A percentile compares a stretch with the other conserved stretches of the same genome.
Evolutionary conservation across 208 protist genomes (phyloP).

Genomic region (Crithidia expoeki): DNA sequence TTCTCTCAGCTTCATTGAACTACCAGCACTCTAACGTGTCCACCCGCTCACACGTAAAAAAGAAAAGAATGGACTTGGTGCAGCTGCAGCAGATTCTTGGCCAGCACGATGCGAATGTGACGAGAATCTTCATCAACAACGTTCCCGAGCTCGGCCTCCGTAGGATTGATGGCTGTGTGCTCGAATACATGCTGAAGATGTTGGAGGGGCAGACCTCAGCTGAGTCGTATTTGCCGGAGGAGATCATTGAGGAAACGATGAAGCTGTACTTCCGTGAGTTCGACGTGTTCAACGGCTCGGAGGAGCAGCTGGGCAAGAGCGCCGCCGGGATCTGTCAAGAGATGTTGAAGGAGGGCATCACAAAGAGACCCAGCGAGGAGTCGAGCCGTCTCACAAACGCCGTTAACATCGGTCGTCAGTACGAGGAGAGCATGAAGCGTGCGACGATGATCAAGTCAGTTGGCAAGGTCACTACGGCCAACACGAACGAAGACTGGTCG

Average conservation of each 20-base stretch:
- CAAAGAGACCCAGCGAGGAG: conserved; percentile 74
- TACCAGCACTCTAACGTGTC: too few relatives aligned
- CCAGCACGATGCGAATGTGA: conserved; percentile 55
- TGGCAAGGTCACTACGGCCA: conserved; percentile 77
- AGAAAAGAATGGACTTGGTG: conserved; percentile 56
- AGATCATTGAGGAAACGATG: conserved; percentile 77
- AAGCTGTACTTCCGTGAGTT: conserved; percentile 83
- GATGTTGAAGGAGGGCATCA: conserved; percentile 67
- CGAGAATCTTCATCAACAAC: conserved; percentile 65
- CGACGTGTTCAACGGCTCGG: conserved; percentile 48
- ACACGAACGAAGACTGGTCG: conserved; percentile 91
- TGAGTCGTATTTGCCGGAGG: conserved; percentile 80
- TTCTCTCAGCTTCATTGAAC: too few relatives aligned
- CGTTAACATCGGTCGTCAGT: conserved; percentile 87
- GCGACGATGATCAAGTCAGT: conserved; percentile 85
- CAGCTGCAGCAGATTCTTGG: conserved; percentile 63
- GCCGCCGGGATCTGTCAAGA: conserved; percentile 50
- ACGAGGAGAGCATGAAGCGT: conserved; percentile 86
- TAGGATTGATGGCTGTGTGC: conserved; percentile 76
- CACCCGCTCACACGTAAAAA: too few relatives aligned
- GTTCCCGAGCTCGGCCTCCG: conserved; percentile 75
- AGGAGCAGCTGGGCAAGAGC: conserved; percentile 41
- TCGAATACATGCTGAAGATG: conserved; percentile 87
- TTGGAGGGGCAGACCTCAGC: conserved; percentile 83
- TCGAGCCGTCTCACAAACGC: conserved; percentile 71